Conservation (phyloP, 495 filamentous ascomycete genomes). For the Oidiodendron maius region DNA sequence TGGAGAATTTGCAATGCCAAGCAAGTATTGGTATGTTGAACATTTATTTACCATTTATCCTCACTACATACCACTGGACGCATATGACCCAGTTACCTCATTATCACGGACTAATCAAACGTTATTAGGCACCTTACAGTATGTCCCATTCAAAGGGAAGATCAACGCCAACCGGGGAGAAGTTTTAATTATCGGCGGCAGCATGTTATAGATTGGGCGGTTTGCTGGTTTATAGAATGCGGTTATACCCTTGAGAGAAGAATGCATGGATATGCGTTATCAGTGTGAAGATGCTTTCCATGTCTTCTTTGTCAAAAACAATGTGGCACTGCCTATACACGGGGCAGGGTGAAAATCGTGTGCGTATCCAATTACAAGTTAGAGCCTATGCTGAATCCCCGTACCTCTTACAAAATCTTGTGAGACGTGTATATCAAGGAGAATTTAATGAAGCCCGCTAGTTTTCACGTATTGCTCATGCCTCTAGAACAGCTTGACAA, state of each 20-base stretch:
- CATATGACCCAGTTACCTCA: background rate
- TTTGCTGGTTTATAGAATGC: background rate
- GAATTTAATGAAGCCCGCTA: too few relatives aligned
- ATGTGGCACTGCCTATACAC: too few relatives aligned
- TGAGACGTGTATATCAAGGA: too few relatives aligned
- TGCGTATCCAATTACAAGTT: too few relatives aligned
- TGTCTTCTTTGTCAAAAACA: too few relatives aligned
- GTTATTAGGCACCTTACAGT: constrained; percentile 54
- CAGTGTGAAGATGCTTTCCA: background rate
- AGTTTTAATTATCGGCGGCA: constrained; percentile 14
- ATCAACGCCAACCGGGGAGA: constrained; percentile 44
- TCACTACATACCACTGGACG: too few relatives aligned
- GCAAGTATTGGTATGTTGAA: constrained; percentile 74
- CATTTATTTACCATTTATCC: constrained; percentile 3
- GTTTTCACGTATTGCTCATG: too few relatives aligned
- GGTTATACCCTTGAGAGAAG: constrained; percentile 3
- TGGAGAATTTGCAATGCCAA: constrained; percentile 96
- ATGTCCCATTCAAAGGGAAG: constrained; percentile 54
- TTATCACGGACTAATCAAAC: constrained; percentile 2
- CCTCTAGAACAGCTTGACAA: too few relatives aligned
- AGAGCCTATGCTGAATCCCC: too few relatives aligned
- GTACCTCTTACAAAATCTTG: too few relatives aligned
- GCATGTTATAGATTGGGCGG: too few relatives aligned
- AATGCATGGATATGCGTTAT: background rate
- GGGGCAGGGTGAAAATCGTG: too few relatives aligned